Percentiles rank a stretch among this genome's conserved stretches.
phyloP scores from a whole-genome alignment of 2,329 filamentous ascomycete species.

The Mariannaea elegans region DNA sequence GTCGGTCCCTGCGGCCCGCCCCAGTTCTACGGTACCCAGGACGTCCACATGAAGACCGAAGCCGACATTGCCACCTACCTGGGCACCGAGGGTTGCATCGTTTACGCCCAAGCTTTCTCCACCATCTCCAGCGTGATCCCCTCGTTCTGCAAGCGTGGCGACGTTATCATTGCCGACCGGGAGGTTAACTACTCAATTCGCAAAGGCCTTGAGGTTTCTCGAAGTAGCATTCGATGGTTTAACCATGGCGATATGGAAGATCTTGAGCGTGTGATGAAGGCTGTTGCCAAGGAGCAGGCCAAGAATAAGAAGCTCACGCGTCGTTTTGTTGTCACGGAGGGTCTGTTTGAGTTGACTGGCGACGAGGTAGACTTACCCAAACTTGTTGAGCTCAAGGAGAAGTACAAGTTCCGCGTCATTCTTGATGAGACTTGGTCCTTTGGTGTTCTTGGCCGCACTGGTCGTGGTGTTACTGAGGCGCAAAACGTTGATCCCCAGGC shows the following conservation, averaged over 20 bases:
- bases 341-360: slow-evolving; percentile 88
- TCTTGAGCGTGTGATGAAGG: slow-evolving; percentile 83
- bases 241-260: slow-evolving; percentile 97
- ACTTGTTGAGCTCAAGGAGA: slow-evolving; percentile 91
- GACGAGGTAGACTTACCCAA: slow-evolving; percentile 87
- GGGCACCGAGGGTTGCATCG: slow-evolving; percentile 87
- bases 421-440: slow-evolving; percentile 99
- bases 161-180: slow-evolving; percentile 95
- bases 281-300: slow-evolving; percentile 86
- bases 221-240: slow-evolving; percentile 92
- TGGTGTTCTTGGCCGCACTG: slow-evolving; percentile 89
- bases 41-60: slow-evolving; percentile 97
- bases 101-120: slow-evolving; percentile 96
- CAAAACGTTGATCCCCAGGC: slow-evolving; percentile 94
- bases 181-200: slow-evolving; percentile 94
- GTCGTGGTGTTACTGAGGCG: slow-evolving; percentile 91
- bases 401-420: slow-evolving; percentile 97
- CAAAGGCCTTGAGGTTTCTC: slow-evolving; percentile 91
- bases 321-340: slow-evolving; percentile 95
- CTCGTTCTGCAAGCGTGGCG: slow-evolving; percentile 94
- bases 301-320: slow-evolving; percentile 87
- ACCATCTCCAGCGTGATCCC: slow-evolving; percentile 98
- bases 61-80: slow-evolving; percentile 91
- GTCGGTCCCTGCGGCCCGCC: slow-evolving; percentile 97
- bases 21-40: slow-evolving; percentile 97